Percentiles rank a stretch among this genome's conserved stretches.
phyloP scores from a whole-genome alignment of 371 early-diverging fungal species.

The Entomophthora muscae region DNA sequence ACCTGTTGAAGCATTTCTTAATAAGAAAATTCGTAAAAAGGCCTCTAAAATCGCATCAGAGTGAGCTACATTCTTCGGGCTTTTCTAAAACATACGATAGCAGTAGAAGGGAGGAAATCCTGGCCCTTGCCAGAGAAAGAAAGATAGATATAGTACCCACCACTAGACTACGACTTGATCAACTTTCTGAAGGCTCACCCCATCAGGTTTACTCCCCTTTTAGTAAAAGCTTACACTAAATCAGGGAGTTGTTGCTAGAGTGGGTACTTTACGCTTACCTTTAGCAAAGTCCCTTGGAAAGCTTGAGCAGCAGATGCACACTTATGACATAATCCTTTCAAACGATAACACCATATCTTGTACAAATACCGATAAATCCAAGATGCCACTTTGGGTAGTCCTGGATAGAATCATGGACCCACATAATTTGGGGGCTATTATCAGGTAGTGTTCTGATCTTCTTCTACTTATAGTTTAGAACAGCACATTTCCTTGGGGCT shows the following conservation, averaged over 20 bases:
- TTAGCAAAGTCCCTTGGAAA: not conserved
- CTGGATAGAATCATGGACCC: constrained; percentile 1
- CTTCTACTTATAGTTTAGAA: not conserved
- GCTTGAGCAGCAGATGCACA: no score
- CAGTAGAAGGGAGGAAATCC: not conserved
- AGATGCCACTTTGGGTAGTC: not conserved
- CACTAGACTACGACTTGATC: not conserved
- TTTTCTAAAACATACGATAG: not conserved
- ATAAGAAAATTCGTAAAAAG: not conserved
- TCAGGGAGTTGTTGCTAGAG: not conserved
- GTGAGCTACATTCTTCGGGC: not conserved
- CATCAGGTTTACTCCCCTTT: not conserved
- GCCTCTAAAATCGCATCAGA: not conserved
- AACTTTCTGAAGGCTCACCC: not conserved
- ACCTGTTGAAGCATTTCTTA: not conserved
- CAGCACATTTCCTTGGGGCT: not conserved
- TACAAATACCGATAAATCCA: no score
- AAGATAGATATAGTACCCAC: not conserved
- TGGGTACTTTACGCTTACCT: not conserved
- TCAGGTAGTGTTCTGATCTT: not conserved
- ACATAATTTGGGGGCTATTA: constrained; percentile 4
- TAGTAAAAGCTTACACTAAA: not conserved
- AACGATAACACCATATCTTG: no score
- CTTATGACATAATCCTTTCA: no score
- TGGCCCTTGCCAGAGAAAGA: not conserved